Conservation (phyloP, 1,284 basidiomycete species). For the Leccinum subatratum region DNA sequence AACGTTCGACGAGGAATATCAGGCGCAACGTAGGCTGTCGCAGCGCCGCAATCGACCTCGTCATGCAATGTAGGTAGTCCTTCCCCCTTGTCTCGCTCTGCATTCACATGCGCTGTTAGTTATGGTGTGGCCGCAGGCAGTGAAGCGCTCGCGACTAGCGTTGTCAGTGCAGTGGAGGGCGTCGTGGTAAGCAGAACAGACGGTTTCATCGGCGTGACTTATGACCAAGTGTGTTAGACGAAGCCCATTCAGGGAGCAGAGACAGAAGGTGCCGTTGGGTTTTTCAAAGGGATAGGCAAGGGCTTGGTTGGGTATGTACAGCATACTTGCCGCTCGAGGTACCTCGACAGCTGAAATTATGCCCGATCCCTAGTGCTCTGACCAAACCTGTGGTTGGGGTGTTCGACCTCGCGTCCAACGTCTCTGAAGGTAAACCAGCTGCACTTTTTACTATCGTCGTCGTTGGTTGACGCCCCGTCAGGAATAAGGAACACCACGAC, state of each 20-base stretch:
- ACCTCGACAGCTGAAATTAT: slow-evolving; percentile 16
- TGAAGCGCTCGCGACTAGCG: slow-evolving; percentile 88
- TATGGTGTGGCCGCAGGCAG: slow-evolving; percentile 94
- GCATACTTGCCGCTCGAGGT: slow-evolving; percentile 6
- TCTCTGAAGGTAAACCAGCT: slow-evolving; percentile 73
- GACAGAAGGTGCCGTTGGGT: slow-evolving; percentile 88
- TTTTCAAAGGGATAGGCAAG: slow-evolving; percentile 97
- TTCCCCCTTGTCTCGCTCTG: slow-evolving; percentile 3
- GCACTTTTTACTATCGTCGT: not conserved
- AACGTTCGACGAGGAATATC: slow-evolving; percentile 95
- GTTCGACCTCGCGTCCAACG: slow-evolving; percentile 92
- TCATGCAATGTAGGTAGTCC: slow-evolving; percentile 78
- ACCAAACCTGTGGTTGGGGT: slow-evolving; percentile 97
- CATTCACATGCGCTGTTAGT: slow-evolving; percentile 38
- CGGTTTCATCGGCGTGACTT: not conserved
- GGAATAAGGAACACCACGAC: slow-evolving; percentile 97
- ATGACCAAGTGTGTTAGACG: slow-evolving; percentile 44
- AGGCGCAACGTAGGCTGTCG: slow-evolving; percentile 81
- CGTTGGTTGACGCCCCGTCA: slow-evolving; percentile 11
- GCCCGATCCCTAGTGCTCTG: slow-evolving; percentile 55
- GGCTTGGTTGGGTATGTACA: slow-evolving; percentile 84
- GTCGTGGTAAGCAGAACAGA: slow-evolving; percentile 63
- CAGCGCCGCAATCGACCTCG: slow-evolving; percentile 92
- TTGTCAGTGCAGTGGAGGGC: slow-evolving; percentile 95
- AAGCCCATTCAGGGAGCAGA: slow-evolving; percentile 98